Conservation (phyloP, 2,329 filamentous ascomycete genomes). For the Ceratocystis alfenasii region DNA sequence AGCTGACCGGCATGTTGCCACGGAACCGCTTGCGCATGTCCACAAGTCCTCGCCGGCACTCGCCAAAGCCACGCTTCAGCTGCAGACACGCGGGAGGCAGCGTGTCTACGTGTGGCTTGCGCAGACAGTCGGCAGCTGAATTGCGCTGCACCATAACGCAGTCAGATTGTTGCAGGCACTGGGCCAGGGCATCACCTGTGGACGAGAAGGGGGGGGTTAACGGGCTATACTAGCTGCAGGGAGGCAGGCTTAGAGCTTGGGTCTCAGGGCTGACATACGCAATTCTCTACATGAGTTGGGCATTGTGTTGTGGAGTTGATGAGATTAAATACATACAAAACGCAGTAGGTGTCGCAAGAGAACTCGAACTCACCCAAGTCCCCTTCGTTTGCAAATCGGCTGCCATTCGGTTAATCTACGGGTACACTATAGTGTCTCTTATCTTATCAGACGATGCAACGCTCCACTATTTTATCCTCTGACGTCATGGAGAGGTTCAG, state of each 20-base stretch:
- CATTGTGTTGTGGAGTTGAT: constrained; percentile 43
- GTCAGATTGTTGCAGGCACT: constrained; percentile 92
- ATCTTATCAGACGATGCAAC: not conserved
- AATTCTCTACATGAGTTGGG: constrained; percentile 95
- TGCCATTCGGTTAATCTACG: not conserved
- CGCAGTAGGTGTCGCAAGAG: too few species aligned
- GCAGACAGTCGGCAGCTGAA: constrained; percentile 75
- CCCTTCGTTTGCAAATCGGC: not conserved
- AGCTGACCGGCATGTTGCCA: constrained; percentile 75
- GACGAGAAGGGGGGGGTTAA: not conserved
- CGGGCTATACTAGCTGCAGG: not conserved
- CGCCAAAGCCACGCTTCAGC: constrained; percentile 80
- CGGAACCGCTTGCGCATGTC: constrained; percentile 98
- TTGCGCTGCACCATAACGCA: constrained; percentile 91
- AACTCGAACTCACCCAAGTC: too few species aligned
- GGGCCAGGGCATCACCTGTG: constrained; percentile 75
- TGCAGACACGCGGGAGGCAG: constrained; percentile 85
- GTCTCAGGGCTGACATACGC: constrained; percentile 46
- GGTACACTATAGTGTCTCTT: not conserved
- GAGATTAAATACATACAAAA: too few species aligned
- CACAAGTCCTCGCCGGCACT: constrained; percentile 91
- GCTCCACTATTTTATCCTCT: not conserved
- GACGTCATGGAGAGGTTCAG: not conserved
- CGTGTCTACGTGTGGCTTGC: constrained; percentile 64
- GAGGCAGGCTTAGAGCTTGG: constrained; percentile 4